Base-by-base conservation (phyloP, 1,139 yeast genomes). In the Blastobotrys elegans region DNA sequence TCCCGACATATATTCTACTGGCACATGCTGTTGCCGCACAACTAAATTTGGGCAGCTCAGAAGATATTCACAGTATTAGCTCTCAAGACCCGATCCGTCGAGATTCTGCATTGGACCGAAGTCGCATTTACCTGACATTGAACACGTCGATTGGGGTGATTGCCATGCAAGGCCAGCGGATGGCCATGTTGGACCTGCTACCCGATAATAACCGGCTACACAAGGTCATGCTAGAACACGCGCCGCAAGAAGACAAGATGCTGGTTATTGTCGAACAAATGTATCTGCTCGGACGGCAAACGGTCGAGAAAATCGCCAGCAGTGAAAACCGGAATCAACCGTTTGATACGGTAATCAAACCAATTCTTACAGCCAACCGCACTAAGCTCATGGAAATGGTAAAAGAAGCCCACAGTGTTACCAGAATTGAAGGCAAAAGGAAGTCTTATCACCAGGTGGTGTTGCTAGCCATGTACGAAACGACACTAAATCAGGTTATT, bases 21-120 rank as follows among this genome's bases (percentile, higher is more conserved):
- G 46, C 46, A 1, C 46, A 43, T 44, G 67, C 75, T 2, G 59
- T 76, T n/a, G 73, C 80, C 4, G 60, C 74, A 5, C 77, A 49
- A 36, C 40, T 52, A 16, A 33, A 47, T 18, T 24, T 47, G 38
- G 47, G 47, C n/a, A 18, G 14, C 16, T 29, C 44, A 13, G 35
- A 31, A 6, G 50, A 47, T 20, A 43, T 43, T 32, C 42, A 33
- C 26, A 40, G 33, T 5, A 20, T 43, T 24, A 26, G 30, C 17
- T n/a, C 21, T 10, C 11, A 21, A 3, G 46, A 36, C 13, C n/a
- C 4, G 13, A 14, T 13, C 2, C 31, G 32, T 3, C 20, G 26
- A 21, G 16, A 26, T 13, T 10, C 34, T 18, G 42, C 45, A 11
- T 38, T 40, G 32, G 49, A 46, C 4, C 39, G 49, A 26, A 13